A percentile compares a stretch with the other conserved stretches of the same genome.
Evolutionary conservation across 164 flowering plant species (phyloP).

Genomic region (Euptelea pleiosperma): DNA sequence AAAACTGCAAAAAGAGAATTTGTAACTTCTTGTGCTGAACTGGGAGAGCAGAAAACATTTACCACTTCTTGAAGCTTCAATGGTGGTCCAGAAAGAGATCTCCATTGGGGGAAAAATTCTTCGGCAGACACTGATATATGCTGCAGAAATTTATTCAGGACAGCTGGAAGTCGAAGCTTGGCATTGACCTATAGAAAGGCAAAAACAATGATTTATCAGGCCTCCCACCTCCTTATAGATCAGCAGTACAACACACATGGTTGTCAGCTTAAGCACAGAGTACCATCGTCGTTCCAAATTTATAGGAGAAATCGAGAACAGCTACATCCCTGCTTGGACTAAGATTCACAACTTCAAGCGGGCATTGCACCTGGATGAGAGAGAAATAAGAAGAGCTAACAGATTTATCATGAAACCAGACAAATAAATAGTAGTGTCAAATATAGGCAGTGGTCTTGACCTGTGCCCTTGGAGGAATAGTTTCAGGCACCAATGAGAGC

Average conservation of each 20-base stretch:
- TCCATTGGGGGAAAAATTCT: constrained; percentile 98
- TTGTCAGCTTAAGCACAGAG: background rate
- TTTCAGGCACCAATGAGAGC: constrained; percentile 87
- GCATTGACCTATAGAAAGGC: constrained; percentile 66
- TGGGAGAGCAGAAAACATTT: constrained; percentile 9
- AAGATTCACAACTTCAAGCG: constrained; percentile 83
- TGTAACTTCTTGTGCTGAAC: constrained; percentile 2
- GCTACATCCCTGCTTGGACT: constrained; percentile 96
- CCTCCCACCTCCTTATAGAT: background rate
- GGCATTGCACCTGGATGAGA: constrained; percentile 76
- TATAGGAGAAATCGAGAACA: constrained; percentile 93
- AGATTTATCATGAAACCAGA: no score
- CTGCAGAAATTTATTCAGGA: constrained; percentile 85
- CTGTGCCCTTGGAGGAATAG: constrained; percentile 99
- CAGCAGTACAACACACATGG: background rate
- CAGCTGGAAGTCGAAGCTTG: constrained; percentile 95
- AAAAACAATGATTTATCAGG: constrained; percentile 10
- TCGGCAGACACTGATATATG: constrained; percentile 77
- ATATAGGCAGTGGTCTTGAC: no score
- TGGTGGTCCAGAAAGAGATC: constrained; percentile 97
- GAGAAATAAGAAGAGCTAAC: no score
- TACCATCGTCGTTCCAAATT: constrained; percentile 69
- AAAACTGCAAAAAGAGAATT: no score
- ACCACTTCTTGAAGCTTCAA: constrained; percentile 99
- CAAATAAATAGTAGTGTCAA: background rate